Evolutionary conservation across 805 yeast genomes (phyloP), one percentile per base, ranked within the genome.

Genomic region (Candida silvatica): DNA sequence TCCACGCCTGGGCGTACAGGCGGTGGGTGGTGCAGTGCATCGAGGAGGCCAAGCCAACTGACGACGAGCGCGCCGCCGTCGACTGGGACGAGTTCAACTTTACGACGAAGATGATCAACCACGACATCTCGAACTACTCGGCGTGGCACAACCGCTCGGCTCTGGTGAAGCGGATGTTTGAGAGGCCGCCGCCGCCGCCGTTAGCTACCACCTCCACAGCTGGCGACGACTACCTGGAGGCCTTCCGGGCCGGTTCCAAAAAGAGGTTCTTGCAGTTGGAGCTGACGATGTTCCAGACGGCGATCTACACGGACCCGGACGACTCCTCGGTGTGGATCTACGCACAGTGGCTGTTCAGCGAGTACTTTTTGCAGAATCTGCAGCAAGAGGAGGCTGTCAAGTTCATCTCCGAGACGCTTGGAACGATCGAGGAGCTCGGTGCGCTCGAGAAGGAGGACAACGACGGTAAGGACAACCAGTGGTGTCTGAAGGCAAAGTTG

Each of bases 1-100:
- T 69, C 56, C 97, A 88, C 54, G 97, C 95, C 2, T 90, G 98
- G 98, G 86, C 83, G 32, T 92, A 92, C 54, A 66, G 98, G 49
- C 66, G 97, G 38, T 71, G 72, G 37, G 74, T 92, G 5, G 72
- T 84, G 4, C 49, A 51, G 4, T 58, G 49, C 18, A 45, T 61
- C 27, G 46, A 48, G 25, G 23, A 34, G 3, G 35, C 39, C 7
- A 35, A 35, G 22, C 36, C 33, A 4, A 44, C 35, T 7, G 30
- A 33, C 16, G 26, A 46, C 8, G 20, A 9, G 9, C 14, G 30
- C 26, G 30, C 31, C 5, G 4, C 28, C 6, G 49, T 67, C 23
- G 51, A 63, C 36, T 47, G 58, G 20, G 43, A 58, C 4, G 97
- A 90, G 56, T 77, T 86, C 46, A 68, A 69, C 18, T 90, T 75